phyloP scores from a whole-genome alignment of 2,329 filamentous ascomycete genomes.

The Beauveria rudraprayagi region DNA sequence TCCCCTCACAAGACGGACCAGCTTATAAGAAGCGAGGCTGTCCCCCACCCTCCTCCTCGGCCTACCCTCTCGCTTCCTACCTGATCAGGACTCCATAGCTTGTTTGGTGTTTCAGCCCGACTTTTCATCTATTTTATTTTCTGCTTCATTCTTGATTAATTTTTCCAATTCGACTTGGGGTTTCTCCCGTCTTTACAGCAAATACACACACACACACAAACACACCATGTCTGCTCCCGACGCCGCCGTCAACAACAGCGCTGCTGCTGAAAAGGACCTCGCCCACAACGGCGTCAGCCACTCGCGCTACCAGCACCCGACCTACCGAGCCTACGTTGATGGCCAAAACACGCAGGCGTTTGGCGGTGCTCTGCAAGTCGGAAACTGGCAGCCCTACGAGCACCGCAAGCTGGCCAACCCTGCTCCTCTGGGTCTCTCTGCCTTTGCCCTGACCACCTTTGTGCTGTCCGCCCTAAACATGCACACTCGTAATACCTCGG shows the following conservation, averaged over 20 bases:
- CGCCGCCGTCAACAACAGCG: neutral
- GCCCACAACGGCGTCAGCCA: conserved; percentile 12
- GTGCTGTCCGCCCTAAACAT: conserved; percentile 70
- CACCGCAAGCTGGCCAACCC: conserved; percentile 73
- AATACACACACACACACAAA: neutral
- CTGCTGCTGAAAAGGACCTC: conserved; percentile 15
- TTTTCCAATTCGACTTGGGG: too few species aligned
- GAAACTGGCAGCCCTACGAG: conserved; percentile 54
- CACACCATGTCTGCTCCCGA: conserved; percentile 5
- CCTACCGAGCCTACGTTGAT: neutral
- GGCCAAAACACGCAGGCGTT: conserved; percentile 39
- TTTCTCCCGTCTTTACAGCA: neutral
- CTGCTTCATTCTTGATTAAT: too few species aligned
- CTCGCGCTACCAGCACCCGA: conserved; percentile 9
- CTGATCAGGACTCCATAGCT: neutral
- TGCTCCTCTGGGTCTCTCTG: conserved; percentile 65
- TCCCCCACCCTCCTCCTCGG: neutral
- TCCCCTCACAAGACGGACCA: neutral
- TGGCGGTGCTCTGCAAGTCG: conserved; percentile 67
- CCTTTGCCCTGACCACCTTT: conserved; percentile 78
- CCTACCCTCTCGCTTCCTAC: neutral
- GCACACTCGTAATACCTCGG: conserved; percentile 48
- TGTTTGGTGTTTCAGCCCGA: neutral
- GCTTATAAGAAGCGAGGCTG: conserved; percentile 2
- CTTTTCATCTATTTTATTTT: neutral